Percentiles rank a stretch among this genome's conserved stretches.
phyloP scores from a whole-genome alignment of 306 rosid species.

The Pyrus bretschneideri region DNA sequence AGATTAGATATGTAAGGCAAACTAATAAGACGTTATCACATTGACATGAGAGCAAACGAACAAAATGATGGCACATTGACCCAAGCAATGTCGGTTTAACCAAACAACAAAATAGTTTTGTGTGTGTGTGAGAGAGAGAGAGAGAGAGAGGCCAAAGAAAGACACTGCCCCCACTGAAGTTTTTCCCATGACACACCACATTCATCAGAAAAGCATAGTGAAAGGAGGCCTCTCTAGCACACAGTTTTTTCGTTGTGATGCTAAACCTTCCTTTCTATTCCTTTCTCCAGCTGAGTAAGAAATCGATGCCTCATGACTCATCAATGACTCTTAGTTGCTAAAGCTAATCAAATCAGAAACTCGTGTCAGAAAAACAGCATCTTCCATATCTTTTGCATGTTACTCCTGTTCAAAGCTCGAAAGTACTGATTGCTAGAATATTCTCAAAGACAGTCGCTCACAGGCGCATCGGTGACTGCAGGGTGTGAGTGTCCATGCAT shows the following conservation, averaged over 20 bases:
- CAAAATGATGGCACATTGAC: neutral
- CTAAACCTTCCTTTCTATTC: neutral
- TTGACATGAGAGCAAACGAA: neutral
- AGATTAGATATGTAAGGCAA: too few relatives aligned
- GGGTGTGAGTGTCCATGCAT: neutral
- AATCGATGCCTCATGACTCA: neutral
- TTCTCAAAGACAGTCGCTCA: neutral
- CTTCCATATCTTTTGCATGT: neutral
- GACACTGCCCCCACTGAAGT: neutral
- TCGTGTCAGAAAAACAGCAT: neutral
- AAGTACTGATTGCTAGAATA: neutral
- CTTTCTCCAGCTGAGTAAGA: neutral
- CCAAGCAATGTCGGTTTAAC: neutral
- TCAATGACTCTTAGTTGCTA: neutral
- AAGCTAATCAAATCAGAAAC: neutral
- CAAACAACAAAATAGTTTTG: neutral
- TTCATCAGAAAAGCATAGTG: neutral
- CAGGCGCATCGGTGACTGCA: neutral
- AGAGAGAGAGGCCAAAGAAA: neutral
- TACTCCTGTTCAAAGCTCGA: neutral
- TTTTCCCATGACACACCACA: neutral
- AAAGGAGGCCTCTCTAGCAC: neutral
- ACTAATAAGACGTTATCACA: neutral
- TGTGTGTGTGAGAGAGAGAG: neutral
- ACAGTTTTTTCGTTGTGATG: neutral